Evolutionary conservation across 768 basidiomycete species (phyloP), one percentile per base, ranked within the genome.

Genomic region (Suillus clintonianus): DNA sequence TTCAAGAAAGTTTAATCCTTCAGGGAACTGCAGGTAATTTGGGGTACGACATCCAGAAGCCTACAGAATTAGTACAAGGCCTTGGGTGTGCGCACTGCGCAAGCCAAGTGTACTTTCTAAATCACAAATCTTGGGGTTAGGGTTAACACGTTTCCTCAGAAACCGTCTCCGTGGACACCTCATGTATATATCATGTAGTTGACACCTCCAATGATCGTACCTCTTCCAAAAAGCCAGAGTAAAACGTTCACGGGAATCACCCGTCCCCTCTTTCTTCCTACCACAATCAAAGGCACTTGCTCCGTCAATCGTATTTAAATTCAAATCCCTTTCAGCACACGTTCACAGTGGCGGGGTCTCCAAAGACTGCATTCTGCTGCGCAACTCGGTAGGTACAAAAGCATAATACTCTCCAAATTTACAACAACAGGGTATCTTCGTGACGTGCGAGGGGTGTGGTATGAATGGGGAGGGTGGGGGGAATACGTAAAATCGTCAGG

Each of bases 341-440:
- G n/a, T n/a, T 4, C 4, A n/a, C 34, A 5, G 9, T 32, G 9
- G 30, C 30, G 10, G 19, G 39, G 74, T 74, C 72, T 74, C 64
- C 70, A 76, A 74, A 73, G 73, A 76, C 67, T 74, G 63, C 64
- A 74, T 74, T 75, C 71, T 75, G 75, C 73, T 76, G 75, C 71
- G 73, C 75, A 74, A 73, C 75, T 61, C 64, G 65, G 66, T 74
- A 76, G 66, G 55, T 70, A 71, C 37, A 47, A 27, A 27, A 76
- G 63, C 70, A 67, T 50, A 70, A 70, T 67, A 67, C 74, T 27
- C 24, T 64, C 65, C 64, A 70, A 69, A 68, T 71, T 68, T 63
- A 76, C 74, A 62, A 69, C 73, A 76, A 74, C 75, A 69, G 73
- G 75, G 73, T 74, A 74, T 74, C 72, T 73, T 70, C 73, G 71